Evolutionary conservation across 257 asterid genomes (phyloP).

Genomic region (Anisodus acutangulus): DNA sequence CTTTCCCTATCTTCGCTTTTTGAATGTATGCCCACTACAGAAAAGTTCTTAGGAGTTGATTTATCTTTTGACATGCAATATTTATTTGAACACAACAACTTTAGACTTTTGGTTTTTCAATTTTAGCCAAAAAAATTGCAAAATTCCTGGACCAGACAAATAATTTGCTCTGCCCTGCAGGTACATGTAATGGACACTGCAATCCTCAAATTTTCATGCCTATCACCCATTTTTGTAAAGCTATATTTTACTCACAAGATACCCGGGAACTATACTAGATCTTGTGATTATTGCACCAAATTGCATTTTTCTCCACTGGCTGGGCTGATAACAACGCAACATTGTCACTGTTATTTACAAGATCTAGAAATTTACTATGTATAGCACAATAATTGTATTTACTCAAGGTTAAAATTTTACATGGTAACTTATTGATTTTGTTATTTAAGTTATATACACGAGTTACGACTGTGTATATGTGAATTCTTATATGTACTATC

Average conservation of each 20-base stretch:
- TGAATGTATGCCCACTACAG: constrained; percentile 9
- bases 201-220: background rate
- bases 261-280: background rate
- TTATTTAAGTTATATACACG: no score
- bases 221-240: constrained; percentile 3
- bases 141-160: constrained; percentile 23
- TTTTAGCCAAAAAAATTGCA: background rate
- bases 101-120: background rate
- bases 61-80: constrained; percentile 9
- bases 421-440: background rate
- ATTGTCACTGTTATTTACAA: background rate
- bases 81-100: background rate
- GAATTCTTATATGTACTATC: background rate
- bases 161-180: background rate
- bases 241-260: constrained; percentile 27
- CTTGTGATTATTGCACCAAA: constrained; percentile 27
- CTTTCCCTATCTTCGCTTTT: background rate
- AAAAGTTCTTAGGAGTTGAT: background rate
- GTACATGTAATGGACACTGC: background rate
- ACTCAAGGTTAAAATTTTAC: background rate
- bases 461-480: no score
- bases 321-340: no score
- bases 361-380: background rate
- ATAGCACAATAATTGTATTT: background rate
- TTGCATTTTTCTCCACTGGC: background rate